Percentiles rank a stretch among this genome's conserved stretches.
phyloP scores from a whole-genome alignment of 2,329 filamentous ascomycete genomes.

The Diaporthe citriasiana region DNA sequence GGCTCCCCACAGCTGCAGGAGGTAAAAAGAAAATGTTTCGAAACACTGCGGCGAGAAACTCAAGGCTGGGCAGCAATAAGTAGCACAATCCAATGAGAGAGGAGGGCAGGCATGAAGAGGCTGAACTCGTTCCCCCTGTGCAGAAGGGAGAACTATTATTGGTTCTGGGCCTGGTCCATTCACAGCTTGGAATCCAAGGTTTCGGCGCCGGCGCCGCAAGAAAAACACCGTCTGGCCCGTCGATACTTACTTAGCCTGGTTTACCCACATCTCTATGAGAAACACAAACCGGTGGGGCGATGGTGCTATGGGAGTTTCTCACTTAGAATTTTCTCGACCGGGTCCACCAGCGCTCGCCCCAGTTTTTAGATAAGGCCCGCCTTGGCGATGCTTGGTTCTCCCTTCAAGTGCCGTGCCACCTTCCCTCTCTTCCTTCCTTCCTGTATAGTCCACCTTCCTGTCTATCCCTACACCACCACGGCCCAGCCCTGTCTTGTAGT shows the following conservation, averaged over 20 bases:
- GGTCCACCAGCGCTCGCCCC: neutral
- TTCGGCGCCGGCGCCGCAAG: neutral
- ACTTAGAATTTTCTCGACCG: neutral
- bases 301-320: constrained; percentile 8
- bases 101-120: neutral
- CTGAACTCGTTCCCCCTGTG: neutral
- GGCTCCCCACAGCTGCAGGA: neutral
- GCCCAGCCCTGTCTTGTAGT: neutral
- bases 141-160: neutral
- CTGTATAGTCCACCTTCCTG: neutral
- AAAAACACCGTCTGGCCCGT: neutral
- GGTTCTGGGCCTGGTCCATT: neutral
- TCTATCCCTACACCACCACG: neutral
- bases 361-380: constrained; percentile 31
- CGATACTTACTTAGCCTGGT: neutral
- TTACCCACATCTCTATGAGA: constrained; percentile 23
- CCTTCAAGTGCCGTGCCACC: constrained; percentile 12
- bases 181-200: neutral
- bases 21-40: neutral
- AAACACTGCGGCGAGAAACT: neutral
- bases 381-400: constrained; percentile 32
- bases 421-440: constrained; percentile 1
- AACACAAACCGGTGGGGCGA: constrained; percentile 29
- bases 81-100: neutral
- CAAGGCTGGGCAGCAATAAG: neutral